Percentiles rank a stretch among this genome's conserved stretches.
Conservation (phyloP, 257 asterid species). For the Cordia subcordata region DNA sequence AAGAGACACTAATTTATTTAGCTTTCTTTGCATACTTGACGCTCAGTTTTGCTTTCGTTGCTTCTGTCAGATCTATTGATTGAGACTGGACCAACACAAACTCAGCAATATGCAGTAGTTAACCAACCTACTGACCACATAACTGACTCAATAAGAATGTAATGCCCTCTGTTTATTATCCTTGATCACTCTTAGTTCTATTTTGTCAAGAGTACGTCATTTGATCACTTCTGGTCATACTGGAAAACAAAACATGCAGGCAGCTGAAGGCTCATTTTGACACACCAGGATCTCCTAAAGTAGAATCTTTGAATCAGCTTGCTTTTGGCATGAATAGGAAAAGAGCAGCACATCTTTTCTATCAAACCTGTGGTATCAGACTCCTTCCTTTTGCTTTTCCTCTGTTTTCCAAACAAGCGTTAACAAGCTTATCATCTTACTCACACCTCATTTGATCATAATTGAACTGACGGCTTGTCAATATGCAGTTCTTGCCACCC, state of each 20-base stretch:
- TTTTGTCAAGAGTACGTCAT: neutral
- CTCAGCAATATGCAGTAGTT: conserved; percentile 38
- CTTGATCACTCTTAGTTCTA: neutral
- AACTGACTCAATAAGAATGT: conserved; percentile 70
- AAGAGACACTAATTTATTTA: conserved; percentile 4
- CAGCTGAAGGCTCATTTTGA: conserved; percentile 88
- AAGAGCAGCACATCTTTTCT: conserved; percentile 78
- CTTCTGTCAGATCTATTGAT: conserved; percentile 65
- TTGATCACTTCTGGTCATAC: neutral
- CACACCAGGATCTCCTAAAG: conserved; percentile 57
- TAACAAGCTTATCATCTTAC: neutral
- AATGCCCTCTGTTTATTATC: conserved; percentile 17
- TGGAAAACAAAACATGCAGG: conserved; percentile 37
- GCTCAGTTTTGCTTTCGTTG: too few species aligned
- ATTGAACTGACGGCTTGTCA: neutral
- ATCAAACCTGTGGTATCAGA: conserved; percentile 67
- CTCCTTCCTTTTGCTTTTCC: conserved; percentile 1
- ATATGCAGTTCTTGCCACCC: conserved; percentile 74
- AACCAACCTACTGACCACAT: conserved; percentile 58
- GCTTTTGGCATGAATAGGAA: conserved; percentile 71
- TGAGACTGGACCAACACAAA: conserved; percentile 92
- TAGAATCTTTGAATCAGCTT: conserved; percentile 62
- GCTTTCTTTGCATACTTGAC: conserved; percentile 7
- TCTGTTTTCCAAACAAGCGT: neutral
- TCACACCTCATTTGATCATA: conserved; percentile 4